Evolutionary conservation across 768 basidiomycete species (phyloP).

Genomic region (Chalciporus sphaerocephalus): DNA sequence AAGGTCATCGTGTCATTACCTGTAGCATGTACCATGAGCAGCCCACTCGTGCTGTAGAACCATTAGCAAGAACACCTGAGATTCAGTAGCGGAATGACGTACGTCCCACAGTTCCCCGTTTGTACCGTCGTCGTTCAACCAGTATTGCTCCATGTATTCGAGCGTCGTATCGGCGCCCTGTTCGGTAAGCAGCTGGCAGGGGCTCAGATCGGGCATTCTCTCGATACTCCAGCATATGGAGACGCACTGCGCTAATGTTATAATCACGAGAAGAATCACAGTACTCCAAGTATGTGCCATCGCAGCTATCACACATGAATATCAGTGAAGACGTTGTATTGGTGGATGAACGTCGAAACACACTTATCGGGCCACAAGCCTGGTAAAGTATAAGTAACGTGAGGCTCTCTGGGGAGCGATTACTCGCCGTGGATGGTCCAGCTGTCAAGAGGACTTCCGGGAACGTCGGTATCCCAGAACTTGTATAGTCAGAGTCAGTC

Average conservation of each 20-base stretch:
- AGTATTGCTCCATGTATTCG: slow-evolving; percentile 56
- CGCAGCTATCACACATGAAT: slow-evolving; percentile 42
- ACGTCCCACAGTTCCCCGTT: slow-evolving; percentile 74
- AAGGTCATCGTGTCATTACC: slow-evolving; percentile 6
- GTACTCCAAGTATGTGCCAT: slow-evolving; percentile 36
- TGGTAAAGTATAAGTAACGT: slow-evolving; percentile 18
- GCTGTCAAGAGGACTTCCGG: slow-evolving; percentile 57
- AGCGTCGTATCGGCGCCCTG: slow-evolving; percentile 58
- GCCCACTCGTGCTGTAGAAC: slow-evolving; percentile 60
- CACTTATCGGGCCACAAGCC: slow-evolving; percentile 69
- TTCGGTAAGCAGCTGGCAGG: slow-evolving; percentile 44
- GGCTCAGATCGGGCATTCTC: no score
- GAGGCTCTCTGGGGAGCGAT: background rate
- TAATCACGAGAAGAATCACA: slow-evolving; percentile 44
- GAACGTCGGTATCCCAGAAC: slow-evolving; percentile 72
- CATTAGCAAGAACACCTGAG: slow-evolving; percentile 2
- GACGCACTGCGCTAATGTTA: slow-evolving; percentile 39
- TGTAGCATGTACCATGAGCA: slow-evolving; percentile 56
- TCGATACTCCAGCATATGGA: no score
- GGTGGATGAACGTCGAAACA: slow-evolving; percentile 14
- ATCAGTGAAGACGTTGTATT: background rate
- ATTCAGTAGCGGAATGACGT: slow-evolving; percentile 10
- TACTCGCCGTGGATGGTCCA: slow-evolving; percentile 74
- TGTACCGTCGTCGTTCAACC: slow-evolving; percentile 57
- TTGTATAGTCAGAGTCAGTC: slow-evolving; percentile 24